Conservation (phyloP, 768 basidiomycete species). For the Panus rudis region DNA sequence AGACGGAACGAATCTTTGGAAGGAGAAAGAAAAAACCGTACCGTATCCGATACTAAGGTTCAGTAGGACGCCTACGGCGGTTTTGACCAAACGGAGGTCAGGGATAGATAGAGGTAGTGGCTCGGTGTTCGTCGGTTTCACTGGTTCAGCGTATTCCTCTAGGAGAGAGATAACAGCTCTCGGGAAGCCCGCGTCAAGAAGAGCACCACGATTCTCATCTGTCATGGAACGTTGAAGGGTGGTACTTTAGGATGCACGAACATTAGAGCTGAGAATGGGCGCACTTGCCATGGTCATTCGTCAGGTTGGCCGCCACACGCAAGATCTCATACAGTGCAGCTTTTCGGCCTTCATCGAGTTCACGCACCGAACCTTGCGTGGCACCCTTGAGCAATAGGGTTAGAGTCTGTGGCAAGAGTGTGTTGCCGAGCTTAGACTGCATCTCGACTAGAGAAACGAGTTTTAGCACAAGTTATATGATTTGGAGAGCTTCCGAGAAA, state of each 20-base stretch:
- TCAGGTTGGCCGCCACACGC: conserved; percentile 75
- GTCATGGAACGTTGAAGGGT: not conserved
- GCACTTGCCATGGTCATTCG: conserved; percentile 70
- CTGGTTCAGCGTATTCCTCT: conserved; percentile 50
- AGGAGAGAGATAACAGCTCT: conserved; percentile 60
- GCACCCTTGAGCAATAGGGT: conserved; percentile 53
- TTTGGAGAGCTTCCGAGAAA: not conserved
- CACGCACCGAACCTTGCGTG: conserved; percentile 39
- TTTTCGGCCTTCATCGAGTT: conserved; percentile 39
- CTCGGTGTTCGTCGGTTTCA: conserved; percentile 32
- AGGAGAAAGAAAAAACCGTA: conserved; percentile 25
- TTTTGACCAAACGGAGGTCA: conserved; percentile 69
- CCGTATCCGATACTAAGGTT: conserved; percentile 77
- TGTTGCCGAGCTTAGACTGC: conserved; percentile 61
- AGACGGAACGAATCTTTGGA: conserved; percentile 2
- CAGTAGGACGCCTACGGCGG: conserved; percentile 70
- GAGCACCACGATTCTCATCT: conserved; percentile 71
- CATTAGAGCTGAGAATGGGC: conserved; percentile 1
- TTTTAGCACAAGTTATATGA: conserved; percentile 4
- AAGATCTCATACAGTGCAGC: conserved; percentile 60
- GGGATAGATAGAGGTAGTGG: conserved; percentile 48
- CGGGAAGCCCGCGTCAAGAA: conserved; percentile 67
- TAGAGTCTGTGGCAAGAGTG: conserved; percentile 57
- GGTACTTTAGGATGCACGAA: no score
- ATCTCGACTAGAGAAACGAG: conserved; percentile 47